phyloP scores from a whole-genome alignment of 768 basidiomycete species.

The Boletus sensibilis region DNA sequence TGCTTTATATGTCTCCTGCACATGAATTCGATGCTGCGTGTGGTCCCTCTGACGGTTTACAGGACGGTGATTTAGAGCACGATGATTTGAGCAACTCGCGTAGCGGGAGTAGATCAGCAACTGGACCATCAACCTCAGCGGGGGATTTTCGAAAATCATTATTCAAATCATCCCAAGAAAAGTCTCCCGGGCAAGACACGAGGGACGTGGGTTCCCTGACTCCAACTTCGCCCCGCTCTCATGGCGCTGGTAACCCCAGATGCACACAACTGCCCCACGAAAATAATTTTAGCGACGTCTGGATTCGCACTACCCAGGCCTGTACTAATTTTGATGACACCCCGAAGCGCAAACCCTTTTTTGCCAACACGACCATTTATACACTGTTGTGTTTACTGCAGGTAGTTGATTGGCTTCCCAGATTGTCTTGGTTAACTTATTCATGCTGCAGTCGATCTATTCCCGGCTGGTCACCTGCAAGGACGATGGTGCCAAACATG shows the following conservation, averaged over 20 bases:
- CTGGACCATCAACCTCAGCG: slow-evolving; percentile 51
- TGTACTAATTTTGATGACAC: slow-evolving; percentile 28
- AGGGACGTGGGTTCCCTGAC: slow-evolving; percentile 33
- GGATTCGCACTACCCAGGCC: slow-evolving; percentile 48
- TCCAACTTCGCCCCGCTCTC: slow-evolving; percentile 12
- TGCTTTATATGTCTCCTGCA: slow-evolving; percentile 68
- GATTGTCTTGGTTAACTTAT: slow-evolving; percentile 5
- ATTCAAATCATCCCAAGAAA: slow-evolving; percentile 72
- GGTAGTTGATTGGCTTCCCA: slow-evolving; percentile 40
- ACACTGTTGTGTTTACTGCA: slow-evolving; percentile 85
- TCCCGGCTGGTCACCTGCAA: slow-evolving; percentile 85
- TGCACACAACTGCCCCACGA: background rate
- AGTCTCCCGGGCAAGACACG: slow-evolving; percentile 35
- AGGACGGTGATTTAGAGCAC: slow-evolving; percentile 35
- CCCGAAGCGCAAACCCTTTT: slow-evolving; percentile 61
- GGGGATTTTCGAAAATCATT: slow-evolving; percentile 78
- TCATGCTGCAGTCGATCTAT: slow-evolving; percentile 71
- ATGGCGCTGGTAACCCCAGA: slow-evolving; percentile 1
- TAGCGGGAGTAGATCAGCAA: slow-evolving; percentile 46
- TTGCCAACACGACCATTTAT: slow-evolving; percentile 92
- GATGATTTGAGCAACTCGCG: slow-evolving; percentile 20
- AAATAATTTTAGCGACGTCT: slow-evolving; percentile 44
- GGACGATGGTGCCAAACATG: slow-evolving; percentile 69
- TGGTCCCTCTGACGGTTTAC: slow-evolving; percentile 51
- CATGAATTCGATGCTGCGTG: slow-evolving; percentile 67